phyloP scores from a whole-genome alignment of 1,139 yeast species.

The Entelexis paramagnoliae region DNA sequence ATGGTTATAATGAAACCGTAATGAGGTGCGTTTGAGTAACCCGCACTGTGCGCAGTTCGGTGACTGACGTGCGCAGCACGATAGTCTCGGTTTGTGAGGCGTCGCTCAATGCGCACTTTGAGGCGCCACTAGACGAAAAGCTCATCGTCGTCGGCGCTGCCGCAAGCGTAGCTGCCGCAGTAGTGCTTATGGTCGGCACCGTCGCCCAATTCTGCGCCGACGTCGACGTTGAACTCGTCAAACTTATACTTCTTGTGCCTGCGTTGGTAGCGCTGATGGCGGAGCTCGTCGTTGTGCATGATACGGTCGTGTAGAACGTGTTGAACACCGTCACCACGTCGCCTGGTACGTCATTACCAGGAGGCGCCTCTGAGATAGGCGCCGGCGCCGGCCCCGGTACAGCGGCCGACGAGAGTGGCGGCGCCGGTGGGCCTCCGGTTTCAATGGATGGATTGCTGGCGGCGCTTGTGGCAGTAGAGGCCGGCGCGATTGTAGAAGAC shows the following conservation, averaged over 20 bases:
- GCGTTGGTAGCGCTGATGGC: too few relatives aligned
- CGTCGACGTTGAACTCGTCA: too few relatives aligned
- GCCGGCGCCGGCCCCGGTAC: too few relatives aligned
- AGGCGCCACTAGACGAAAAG: too few relatives aligned
- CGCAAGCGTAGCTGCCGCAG: too few relatives aligned
- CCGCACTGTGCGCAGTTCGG: neutral
- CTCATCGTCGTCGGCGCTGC: neutral
- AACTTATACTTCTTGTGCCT: too few relatives aligned
- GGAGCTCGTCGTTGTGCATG: conserved; percentile 17
- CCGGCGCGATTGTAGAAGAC: neutral
- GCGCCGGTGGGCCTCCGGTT: too few relatives aligned
- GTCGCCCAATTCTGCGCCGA: too few relatives aligned
- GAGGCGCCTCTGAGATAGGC: too few relatives aligned
- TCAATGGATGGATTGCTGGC: neutral
- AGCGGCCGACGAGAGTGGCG: too few relatives aligned
- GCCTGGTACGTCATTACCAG: neutral
- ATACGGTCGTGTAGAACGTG: conserved; percentile 14
- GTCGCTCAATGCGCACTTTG: neutral
- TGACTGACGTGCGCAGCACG: neutral
- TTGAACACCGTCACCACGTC: conserved; percentile 6
- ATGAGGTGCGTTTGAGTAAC: neutral
- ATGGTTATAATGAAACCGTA: neutral
- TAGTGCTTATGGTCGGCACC: neutral
- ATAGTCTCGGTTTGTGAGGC: neutral
- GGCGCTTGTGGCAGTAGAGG: neutral